Evolutionary conservation across 495 filamentous ascomycete genomes (phyloP), one percentile per base, ranked within the genome.

Genomic region (Entonaema liquescens): DNA sequence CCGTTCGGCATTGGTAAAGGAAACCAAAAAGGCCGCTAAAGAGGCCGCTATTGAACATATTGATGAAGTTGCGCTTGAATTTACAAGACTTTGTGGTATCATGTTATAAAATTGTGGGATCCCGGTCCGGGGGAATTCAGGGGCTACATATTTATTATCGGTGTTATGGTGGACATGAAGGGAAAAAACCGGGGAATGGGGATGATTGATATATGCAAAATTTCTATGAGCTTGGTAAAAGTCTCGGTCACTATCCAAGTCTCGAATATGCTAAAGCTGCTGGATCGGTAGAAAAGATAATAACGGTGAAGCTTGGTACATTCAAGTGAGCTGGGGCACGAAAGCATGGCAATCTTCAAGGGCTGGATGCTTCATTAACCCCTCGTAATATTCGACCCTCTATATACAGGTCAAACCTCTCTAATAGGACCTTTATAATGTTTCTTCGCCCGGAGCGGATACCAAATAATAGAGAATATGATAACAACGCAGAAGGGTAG

Each of bases 381-480:
- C 42, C 2, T 9, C 11, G 12, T 47, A 21, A 1, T 21, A 3
- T 23, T 23, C 3, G 2, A 23, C 1, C 2, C 11, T 47, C 42
- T 23, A 29, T 53, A 5, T n/a, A 29, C 15, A 29, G n/a, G 23
- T 40, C 50, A 75, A 5, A 82, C 60, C 62, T 85, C 83, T 40
- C 80, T 75, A 19, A 85, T 69, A 15, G 85, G 85, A n/a, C 83
- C 85, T 28, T 70, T 70, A 58, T 83, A 88, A 2, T 76, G 72
- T 23, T 82, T 59, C 44, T 71, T 77, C n/a, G 82, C 85, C 11
- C 78, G 76, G 0, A 82, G 1, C 17, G 78, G 12, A 71, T 87
- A 88, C 69, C 84, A 88, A 0, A 78, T 44, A 9, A 85, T 36
- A 31, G 78, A 82, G 58, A 87, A 83, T 3, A 86, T 11, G 3